phyloP scores from a whole-genome alignment of 2,329 filamentous ascomycete genomes.

The Reticulascus tulasneorum region DNA sequence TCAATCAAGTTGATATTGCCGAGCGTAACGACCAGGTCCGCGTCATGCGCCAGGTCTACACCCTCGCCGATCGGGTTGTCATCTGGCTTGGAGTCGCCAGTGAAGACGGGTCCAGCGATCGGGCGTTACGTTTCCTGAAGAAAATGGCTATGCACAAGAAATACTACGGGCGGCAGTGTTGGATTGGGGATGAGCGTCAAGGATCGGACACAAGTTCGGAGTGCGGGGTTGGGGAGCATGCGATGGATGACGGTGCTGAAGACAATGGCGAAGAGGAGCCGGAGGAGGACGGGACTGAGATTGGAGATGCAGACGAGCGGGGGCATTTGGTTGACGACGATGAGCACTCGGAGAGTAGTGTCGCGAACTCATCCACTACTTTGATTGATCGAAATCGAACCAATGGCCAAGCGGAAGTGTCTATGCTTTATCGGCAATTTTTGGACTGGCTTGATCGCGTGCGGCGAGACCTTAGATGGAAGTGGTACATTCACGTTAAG shows the following conservation, averaged over 20 bases:
- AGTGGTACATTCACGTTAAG: no score
- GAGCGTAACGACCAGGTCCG: slow-evolving; percentile 12
- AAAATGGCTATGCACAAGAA: neutral
- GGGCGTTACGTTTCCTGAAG: neutral
- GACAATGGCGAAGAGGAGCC: neutral
- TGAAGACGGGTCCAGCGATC: neutral
- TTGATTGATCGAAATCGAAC: no score
- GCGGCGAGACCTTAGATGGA: no score
- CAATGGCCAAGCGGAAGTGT: no score
- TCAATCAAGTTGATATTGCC: slow-evolving; percentile 11
- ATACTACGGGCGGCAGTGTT: neutral
- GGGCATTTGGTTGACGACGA: no score
- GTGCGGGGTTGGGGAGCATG: neutral
- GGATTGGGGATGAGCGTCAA: neutral
- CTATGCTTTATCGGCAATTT: neutral
- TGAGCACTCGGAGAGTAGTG: no score
- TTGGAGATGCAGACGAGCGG: no score
- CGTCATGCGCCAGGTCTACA: slow-evolving; percentile 10
- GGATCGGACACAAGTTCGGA: neutral
- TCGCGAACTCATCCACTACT: no score
- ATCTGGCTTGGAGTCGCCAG: slow-evolving; percentile 9
- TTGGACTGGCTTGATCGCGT: no score
- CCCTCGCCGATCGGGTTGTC: slow-evolving; percentile 2
- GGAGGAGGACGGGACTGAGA: neutral
- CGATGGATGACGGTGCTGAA: neutral